These are phyloP conservation scores for Pichia sp. DNA, from an alignment of 1,139 yeast species.

Conservation along the genomic window DNA sequence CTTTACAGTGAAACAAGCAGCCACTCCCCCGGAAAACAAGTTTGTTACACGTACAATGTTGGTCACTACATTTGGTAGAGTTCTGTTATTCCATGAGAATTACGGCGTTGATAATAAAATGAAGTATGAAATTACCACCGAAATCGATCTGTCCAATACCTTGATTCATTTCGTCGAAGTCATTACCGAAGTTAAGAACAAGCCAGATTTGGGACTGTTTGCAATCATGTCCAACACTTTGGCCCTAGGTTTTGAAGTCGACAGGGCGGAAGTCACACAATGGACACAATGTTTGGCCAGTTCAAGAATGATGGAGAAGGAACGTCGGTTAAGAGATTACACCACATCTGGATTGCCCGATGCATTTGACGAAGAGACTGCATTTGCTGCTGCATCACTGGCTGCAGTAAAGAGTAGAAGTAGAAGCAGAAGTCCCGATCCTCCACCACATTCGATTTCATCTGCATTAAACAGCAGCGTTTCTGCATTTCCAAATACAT, in stretches of 20 bases:
- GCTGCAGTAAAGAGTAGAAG: slow-evolving; percentile 21
- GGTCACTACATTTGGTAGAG: slow-evolving; percentile 57
- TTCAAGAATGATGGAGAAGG: slow-evolving; percentile 47
- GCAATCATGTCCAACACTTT: slow-evolving; percentile 49
- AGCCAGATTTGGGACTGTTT: slow-evolving; percentile 45
- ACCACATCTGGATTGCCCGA: slow-evolving; percentile 33
- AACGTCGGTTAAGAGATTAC: slow-evolving; percentile 35
- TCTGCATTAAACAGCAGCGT: slow-evolving; percentile 2
- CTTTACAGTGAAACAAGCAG: slow-evolving; percentile 26
- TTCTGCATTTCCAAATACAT: slow-evolving; percentile 8
- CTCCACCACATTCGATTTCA: not conserved
- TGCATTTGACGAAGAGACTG: slow-evolving; percentile 20
- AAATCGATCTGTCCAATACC: slow-evolving; percentile 47
- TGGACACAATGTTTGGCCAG: slow-evolving; percentile 60
- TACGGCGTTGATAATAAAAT: slow-evolving; percentile 22
- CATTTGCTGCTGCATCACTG: slow-evolving; percentile 33
- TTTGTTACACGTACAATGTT: slow-evolving; percentile 26
- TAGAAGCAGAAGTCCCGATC: slow-evolving; percentile 2
- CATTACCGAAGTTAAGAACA: slow-evolving; percentile 34
- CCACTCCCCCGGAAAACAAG: slow-evolving; percentile 5
- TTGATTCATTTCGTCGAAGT: slow-evolving; percentile 56
- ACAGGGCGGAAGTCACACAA: slow-evolving; percentile 46
- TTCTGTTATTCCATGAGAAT: slow-evolving; percentile 42
- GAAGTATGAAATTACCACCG: slow-evolving; percentile 44
- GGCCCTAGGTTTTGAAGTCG: slow-evolving; percentile 58